Evolutionary conservation across 768 basidiomycete species (phyloP), one percentile per base, ranked within the genome.

Genomic region (Kwoniella europaea): DNA sequence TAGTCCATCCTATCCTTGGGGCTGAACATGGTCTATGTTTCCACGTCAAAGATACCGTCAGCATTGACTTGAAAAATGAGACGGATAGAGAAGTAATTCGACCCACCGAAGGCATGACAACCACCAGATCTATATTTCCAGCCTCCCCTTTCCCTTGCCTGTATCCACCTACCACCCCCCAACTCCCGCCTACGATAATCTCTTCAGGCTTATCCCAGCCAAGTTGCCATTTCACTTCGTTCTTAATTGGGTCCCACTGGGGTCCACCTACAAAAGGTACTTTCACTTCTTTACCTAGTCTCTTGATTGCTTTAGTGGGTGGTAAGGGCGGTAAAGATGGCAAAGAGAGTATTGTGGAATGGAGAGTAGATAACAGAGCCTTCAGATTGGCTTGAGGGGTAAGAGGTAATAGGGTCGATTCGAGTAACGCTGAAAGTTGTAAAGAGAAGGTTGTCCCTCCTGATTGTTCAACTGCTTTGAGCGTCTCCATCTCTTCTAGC

Each of bases 1-100:
- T 90, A 88, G 79, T 94, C 91, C 68, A 94, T 86, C 74, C 93
- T 92, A 79, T 98, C 95, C 81, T 98, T 99, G 78, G 95, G 93
- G 85, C 96, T 93, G 78, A 98, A 95, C n/a, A 97, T 85, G 27
- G 72, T 52, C 85, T 85, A 20, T 50, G 6, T 18, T 29, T 24
- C 15, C 35, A 52, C 42, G 52, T 43, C 27, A 7, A 43, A 13
- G 9, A 16, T 16, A 54, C 27, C 82, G 91, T 92, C 66, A 4
- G 43, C 20, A 20, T 67, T 5, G 41, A 55, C 22, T 7, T 68
- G 4, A 4, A 13, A 22, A 4, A 13, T 16, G n/a, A 63, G 4
- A 27, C 9, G 10, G 15, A 24, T 24, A 42, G 27, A 35, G 5
- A 6, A 35, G 35, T 7, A 35, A 35, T 35, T 10, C 13, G 20